Percentiles rank a stretch among this genome's conserved stretches.
Conservation (phyloP, 768 basidiomycete genomes). For the Psilocybe cyanescens region DNA sequence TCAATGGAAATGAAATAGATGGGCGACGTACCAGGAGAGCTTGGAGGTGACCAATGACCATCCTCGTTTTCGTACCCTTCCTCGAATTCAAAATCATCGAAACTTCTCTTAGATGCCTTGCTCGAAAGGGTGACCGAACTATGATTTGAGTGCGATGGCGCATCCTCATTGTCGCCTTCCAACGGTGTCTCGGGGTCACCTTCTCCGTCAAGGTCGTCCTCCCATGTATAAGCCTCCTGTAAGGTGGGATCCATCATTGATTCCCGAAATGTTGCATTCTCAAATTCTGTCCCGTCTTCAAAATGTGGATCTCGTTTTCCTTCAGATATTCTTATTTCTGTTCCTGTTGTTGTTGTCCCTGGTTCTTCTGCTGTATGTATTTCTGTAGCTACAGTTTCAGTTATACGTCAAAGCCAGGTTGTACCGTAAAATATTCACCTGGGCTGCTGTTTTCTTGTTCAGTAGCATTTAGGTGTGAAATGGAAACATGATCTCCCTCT, state of each 20-base stretch:
- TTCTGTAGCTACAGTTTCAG: neutral
- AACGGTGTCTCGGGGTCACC: constrained; percentile 27
- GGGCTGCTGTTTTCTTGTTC: neutral
- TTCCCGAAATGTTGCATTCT: neutral
- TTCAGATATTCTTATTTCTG: too few relatives aligned
- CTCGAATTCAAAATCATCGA: constrained; percentile 45
- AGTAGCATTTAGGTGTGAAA: neutral
- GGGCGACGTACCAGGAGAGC: constrained; percentile 47
- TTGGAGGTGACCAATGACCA: constrained; percentile 30
- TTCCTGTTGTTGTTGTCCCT: neutral
- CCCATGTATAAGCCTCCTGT: constrained; percentile 15
- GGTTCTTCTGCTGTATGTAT: neutral
- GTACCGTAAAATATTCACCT: neutral
- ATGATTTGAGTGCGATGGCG: constrained; percentile 49
- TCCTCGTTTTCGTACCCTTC: constrained; percentile 36
- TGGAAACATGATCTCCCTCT: neutral
- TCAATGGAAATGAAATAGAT: neutral
- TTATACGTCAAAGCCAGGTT: neutral
- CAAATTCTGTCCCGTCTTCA: neutral
- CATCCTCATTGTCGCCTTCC: constrained; percentile 43
- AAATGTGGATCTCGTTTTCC: neutral
- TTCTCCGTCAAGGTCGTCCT: constrained; percentile 15
- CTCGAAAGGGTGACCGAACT: constrained; percentile 63
- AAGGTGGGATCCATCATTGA: constrained; percentile 1
- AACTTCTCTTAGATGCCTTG: constrained; percentile 61